Base-by-base conservation (phyloP, 225 moss, liverwort and hornwort genomes). In the Climacium dendroides region DNA sequence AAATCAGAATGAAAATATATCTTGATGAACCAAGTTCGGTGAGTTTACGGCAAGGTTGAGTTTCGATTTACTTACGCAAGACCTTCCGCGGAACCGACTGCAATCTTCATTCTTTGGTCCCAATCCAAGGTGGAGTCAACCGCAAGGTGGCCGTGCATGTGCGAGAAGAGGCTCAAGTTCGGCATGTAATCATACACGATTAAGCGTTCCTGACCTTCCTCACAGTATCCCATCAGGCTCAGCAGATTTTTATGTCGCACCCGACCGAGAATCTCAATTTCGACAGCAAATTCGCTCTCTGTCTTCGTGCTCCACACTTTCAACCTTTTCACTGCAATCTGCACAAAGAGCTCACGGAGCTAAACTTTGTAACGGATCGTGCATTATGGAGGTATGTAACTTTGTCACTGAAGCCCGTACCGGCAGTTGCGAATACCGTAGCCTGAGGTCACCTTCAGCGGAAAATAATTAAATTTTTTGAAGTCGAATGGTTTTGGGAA, bases 321-420 rank as follows among this genome's bases (percentile, higher is more conserved):
- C 90, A 99, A 85, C 87, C 95, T 89, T 90, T 99, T 99, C 45
- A 96, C 97, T 79, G 97, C 97, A 85, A 99, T 99, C 97, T 98
- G 94, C 88, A 85, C 55, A 17, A 60, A 54, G 73, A 52, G 74
- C 73, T 43, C 66, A 83, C 55, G 50, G 62, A 84, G 32, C 52
- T 78, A 7, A 75, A 41, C 57, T 77, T 52, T n/a, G 29, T 22
- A n/a, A n/a, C n/a, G n/a, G 39, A 58, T 43, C 61, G 54, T 47
- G 57, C 63, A 11, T 71, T 87, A 22, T 32, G 47, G 57, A 43
- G 74, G 70, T 80, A 59, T 13, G 57, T 78, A 57, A 26, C 78
- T 57, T 37, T 11, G 52, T 70, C n/a, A 79, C 41, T 62, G 28
- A 63, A 65, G 43, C 76, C 62, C 29, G 22, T 32, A 43, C 18